These are phyloP conservation scores for Termitomyces sp. DNA, from an alignment of 768 basidiomycete species.

Conservation along the genomic window DNA sequence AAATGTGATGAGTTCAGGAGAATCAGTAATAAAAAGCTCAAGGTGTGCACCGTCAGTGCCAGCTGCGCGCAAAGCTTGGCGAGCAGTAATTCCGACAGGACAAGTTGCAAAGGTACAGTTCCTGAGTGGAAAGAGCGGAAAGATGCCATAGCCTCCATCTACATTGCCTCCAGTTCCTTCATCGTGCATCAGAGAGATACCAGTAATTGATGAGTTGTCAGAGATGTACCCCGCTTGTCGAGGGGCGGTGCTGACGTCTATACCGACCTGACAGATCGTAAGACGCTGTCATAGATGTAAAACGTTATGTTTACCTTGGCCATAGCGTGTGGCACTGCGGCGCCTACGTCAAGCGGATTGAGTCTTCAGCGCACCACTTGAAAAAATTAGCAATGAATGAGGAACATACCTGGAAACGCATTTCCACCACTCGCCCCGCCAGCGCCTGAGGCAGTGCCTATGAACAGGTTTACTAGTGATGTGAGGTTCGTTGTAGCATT, in stretches of 20 bases:
- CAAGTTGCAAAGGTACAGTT: slow-evolving; percentile 40
- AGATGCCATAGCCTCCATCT: slow-evolving; percentile 48
- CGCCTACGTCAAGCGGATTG: slow-evolving; percentile 21
- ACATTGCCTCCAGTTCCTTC: slow-evolving; percentile 54
- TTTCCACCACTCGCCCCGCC: slow-evolving; percentile 46
- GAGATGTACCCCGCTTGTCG: slow-evolving; percentile 50
- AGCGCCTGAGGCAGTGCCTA: slow-evolving; percentile 45
- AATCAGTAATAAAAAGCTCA: background rate
- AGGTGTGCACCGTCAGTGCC: slow-evolving; percentile 36
- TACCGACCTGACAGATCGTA: slow-evolving; percentile 37
- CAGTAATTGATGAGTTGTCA: slow-evolving; percentile 40
- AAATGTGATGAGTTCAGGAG: background rate
- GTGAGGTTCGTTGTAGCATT: slow-evolving; percentile 31
- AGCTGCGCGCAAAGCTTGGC: slow-evolving; percentile 39
- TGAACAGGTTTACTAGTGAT: slow-evolving; percentile 49
- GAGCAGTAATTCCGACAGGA: slow-evolving; percentile 37
- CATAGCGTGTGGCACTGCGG: slow-evolving; percentile 50
- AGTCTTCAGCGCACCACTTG: background rate
- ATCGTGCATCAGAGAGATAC: slow-evolving; percentile 51
- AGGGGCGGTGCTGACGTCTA: slow-evolving; percentile 46
- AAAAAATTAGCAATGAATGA: background rate
- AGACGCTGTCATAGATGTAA: background rate
- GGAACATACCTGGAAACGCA: slow-evolving; percentile 41
- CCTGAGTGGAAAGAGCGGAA: slow-evolving; percentile 45
- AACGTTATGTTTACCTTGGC: slow-evolving; percentile 35